Conservation (phyloP, 2,329 filamentous ascomycete species). For the Macrophomina tecta region DNA sequence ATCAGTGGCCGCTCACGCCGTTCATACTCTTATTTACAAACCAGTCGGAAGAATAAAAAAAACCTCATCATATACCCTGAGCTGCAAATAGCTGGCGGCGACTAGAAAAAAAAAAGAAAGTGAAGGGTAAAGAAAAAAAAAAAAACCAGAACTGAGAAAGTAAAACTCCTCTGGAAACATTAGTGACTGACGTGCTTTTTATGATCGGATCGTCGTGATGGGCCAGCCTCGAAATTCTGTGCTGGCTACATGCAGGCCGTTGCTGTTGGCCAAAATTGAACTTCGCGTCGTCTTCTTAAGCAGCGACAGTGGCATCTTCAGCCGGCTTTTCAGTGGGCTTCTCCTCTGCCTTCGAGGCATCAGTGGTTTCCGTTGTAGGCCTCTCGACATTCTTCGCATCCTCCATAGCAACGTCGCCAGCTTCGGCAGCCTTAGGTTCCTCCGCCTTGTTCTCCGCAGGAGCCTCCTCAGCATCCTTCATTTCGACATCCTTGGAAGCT, state of each 20-base stretch:
- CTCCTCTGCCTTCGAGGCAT: background rate
- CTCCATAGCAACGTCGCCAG: constrained; percentile 18
- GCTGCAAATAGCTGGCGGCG: background rate
- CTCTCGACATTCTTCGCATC: background rate
- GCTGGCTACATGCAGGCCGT: background rate
- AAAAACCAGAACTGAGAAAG: background rate
- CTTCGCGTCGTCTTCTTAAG: background rate
- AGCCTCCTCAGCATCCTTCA: constrained; percentile 38
- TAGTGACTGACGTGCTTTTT: constrained; percentile 17
- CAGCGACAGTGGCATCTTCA: background rate
- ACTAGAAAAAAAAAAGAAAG: background rate
- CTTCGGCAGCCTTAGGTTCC: constrained; percentile 33
- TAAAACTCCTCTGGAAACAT: background rate
- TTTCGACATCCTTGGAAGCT: constrained; percentile 37
- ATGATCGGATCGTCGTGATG: background rate
- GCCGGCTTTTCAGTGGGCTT: background rate
- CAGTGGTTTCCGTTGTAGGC: background rate
- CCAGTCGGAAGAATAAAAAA: background rate
- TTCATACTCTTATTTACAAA: constrained; percentile 13
- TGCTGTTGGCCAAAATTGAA: background rate
- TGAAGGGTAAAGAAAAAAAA: background rate
- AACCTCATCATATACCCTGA: background rate
- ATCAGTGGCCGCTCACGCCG: constrained; percentile 17
- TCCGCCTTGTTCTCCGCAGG: constrained; percentile 32
- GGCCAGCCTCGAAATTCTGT: background rate